phyloP scores from a whole-genome alignment of 1,139 yeast species.

The Pneumocystis murina region DNA sequence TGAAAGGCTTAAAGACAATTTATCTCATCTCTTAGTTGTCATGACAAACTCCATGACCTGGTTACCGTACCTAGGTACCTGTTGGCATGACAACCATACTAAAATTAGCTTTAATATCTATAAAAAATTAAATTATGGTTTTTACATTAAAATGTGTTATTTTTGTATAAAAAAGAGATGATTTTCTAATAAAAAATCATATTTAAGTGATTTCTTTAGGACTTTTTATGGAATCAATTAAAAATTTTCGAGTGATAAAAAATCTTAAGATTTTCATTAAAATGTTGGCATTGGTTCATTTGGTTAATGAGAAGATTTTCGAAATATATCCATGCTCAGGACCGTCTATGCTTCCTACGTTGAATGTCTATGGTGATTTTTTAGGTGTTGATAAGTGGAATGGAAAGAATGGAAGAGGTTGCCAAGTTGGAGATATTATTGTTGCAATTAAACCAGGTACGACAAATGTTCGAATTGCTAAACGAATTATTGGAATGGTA shows the following conservation, averaged over 20 bases:
- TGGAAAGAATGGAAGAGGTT: constrained; percentile 41
- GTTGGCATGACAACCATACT: too few relatives aligned
- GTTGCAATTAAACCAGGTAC: constrained; percentile 86
- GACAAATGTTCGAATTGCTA: constrained; percentile 74
- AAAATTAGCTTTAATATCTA: too few relatives aligned
- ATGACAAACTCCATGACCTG: too few relatives aligned
- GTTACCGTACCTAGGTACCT: too few relatives aligned
- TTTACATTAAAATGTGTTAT: too few relatives aligned
- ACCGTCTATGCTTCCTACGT: constrained; percentile 88
- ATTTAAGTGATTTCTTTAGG: background rate
- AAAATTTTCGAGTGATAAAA: background rate
- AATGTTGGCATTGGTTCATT: constrained; percentile 36
- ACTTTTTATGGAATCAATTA: background rate
- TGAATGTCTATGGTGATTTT: constrained; percentile 58
- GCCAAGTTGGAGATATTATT: constrained; percentile 71
- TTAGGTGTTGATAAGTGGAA: constrained; percentile 57
- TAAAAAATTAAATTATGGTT: too few relatives aligned
- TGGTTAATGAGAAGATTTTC: constrained; percentile 55
- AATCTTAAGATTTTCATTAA: background rate
- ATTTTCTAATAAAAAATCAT: background rate
- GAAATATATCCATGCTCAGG: constrained; percentile 58
- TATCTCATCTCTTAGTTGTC: too few relatives aligned
- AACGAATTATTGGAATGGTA: constrained; percentile 89
- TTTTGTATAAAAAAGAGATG: too few relatives aligned
- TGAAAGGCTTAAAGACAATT: too few relatives aligned